These are phyloP conservation scores for Trichosporon sp. DNA, from an alignment of 1,284 basidiomycete genomes.

Conservation along the genomic window DNA sequence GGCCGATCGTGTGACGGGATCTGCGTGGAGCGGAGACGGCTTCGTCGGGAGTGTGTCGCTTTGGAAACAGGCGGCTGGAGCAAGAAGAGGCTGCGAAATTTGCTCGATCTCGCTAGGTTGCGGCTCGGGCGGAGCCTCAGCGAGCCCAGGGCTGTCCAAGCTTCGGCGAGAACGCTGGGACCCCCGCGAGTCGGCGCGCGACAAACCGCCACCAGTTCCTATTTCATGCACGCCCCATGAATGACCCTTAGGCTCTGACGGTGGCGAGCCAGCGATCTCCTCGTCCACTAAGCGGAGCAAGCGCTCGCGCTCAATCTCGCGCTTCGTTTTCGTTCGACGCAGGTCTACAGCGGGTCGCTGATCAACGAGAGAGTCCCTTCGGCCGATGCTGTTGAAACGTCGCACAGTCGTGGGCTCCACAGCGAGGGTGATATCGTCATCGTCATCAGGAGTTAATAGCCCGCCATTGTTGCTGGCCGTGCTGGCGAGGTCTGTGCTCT, in stretches of 20 bases:
- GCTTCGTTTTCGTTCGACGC: constrained; percentile 38
- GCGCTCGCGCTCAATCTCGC: constrained; percentile 46
- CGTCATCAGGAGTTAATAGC: not conserved
- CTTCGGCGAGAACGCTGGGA: not conserved
- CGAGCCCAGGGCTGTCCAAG: not conserved
- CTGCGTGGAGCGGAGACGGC: not conserved
- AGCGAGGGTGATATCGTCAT: not conserved
- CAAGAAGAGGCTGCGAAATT: not conserved
- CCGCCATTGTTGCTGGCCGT: not conserved
- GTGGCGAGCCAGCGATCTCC: constrained; percentile 28
- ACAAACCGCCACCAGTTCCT: constrained; percentile 18
- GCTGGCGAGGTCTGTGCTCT: not conserved
- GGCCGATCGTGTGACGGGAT: not conserved
- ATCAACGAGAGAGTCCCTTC: constrained; percentile 31
- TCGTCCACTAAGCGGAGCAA: constrained; percentile 45
- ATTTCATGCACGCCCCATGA: constrained; percentile 29
- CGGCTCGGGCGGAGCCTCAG: not conserved
- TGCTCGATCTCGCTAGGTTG: not conserved
- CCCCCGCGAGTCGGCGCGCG: not conserved
- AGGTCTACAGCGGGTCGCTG: not conserved
- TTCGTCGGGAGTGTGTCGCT: not conserved
- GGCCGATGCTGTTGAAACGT: constrained; percentile 41
- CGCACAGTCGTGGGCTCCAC: constrained; percentile 12
- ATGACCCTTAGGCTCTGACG: constrained; percentile 3
- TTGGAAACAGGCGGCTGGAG: not conserved